Percentiles rank a stretch among this genome's conserved stretches.
Conservation (phyloP, 495 filamentous ascomycete genomes). For the Lasiosphaeria miniovina region DNA sequence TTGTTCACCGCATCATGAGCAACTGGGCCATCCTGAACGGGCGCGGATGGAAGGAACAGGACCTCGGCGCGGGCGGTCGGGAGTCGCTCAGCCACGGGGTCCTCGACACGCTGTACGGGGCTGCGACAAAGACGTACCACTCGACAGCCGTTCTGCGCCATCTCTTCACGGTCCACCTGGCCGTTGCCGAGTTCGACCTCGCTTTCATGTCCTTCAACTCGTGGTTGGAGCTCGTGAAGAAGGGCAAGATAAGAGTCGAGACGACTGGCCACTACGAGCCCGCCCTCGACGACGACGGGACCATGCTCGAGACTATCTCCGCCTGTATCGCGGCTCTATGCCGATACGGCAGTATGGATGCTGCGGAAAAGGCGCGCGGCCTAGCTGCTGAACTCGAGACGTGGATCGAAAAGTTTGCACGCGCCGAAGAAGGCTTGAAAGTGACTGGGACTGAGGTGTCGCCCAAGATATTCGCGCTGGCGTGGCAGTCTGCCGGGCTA, state of each 20-base stretch:
- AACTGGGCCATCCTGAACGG: slow-evolving; percentile 85
- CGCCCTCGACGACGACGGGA: slow-evolving; percentile 73
- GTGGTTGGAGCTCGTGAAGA: slow-evolving; percentile 80
- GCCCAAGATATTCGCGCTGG: slow-evolving; percentile 55
- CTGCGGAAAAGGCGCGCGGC: slow-evolving; percentile 72
- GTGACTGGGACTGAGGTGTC: slow-evolving; percentile 36
- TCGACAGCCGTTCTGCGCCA: slow-evolving; percentile 83
- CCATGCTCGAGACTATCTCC: slow-evolving; percentile 68
- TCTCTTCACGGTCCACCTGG: slow-evolving; percentile 81
- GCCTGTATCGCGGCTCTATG: slow-evolving; percentile 79
- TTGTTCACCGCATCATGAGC: slow-evolving; percentile 70
- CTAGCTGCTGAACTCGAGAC: slow-evolving; percentile 63
- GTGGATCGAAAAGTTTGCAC: slow-evolving; percentile 47
- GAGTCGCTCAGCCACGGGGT: slow-evolving; percentile 66
- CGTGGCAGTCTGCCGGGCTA: slow-evolving; percentile 79
- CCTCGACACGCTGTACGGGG: slow-evolving; percentile 80
- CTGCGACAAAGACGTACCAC: slow-evolving; percentile 89
- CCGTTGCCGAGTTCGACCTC: slow-evolving; percentile 82
- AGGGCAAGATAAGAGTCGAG: slow-evolving; percentile 72
- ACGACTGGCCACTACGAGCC: slow-evolving; percentile 71
- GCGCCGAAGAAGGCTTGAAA: slow-evolving; percentile 17
- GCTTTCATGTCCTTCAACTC: slow-evolving; percentile 84
- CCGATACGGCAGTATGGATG: slow-evolving; percentile 67
- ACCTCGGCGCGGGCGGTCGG: slow-evolving; percentile 76
- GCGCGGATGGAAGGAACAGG: slow-evolving; percentile 68